Evolutionary conservation across 2,329 filamentous ascomycete species (phyloP).

Genomic region (Beauveria asiatica): DNA sequence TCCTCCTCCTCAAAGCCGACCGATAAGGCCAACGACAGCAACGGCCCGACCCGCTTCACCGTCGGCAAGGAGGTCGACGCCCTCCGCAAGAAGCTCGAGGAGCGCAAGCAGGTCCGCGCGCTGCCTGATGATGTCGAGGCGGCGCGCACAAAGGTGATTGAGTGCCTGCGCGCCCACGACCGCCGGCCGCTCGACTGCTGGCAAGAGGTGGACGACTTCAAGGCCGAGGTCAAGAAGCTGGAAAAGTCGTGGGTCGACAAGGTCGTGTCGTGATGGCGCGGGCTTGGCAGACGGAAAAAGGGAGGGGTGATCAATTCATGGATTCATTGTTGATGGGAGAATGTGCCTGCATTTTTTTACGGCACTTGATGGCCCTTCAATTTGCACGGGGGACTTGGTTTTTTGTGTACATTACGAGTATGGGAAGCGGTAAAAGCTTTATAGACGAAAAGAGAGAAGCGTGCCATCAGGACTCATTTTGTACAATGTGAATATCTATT

Average conservation of each 20-base stretch:
- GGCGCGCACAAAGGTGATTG: conserved; percentile 67
- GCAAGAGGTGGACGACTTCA: conserved; percentile 86
- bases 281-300: background rate
- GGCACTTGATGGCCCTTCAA: background rate
- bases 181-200: conserved; percentile 87
- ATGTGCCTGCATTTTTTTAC: background rate
- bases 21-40: conserved; percentile 29
- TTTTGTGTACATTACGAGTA: conserved; percentile 26
- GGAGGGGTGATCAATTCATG: conserved; percentile 1
- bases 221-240: conserved; percentile 75
- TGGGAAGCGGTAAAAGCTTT: conserved; percentile 23
- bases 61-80: conserved; percentile 53
- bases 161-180: conserved; percentile 77
- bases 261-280: conserved; percentile 44
- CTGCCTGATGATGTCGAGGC: conserved; percentile 64
- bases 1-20: conserved; percentile 48
- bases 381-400: background rate
- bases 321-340: background rate
- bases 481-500: too few species aligned
- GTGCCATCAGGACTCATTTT: conserved; percentile 13
- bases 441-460: conserved; percentile 18
- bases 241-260: conserved; percentile 85
- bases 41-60: conserved; percentile 30
- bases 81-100: conserved; percentile 51
- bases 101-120: conserved; percentile 56